Evolutionary conservation across 1,139 yeast species (phyloP), one percentile per base, ranked within the genome.

Genomic region (Lodderomyces elongisporus): DNA sequence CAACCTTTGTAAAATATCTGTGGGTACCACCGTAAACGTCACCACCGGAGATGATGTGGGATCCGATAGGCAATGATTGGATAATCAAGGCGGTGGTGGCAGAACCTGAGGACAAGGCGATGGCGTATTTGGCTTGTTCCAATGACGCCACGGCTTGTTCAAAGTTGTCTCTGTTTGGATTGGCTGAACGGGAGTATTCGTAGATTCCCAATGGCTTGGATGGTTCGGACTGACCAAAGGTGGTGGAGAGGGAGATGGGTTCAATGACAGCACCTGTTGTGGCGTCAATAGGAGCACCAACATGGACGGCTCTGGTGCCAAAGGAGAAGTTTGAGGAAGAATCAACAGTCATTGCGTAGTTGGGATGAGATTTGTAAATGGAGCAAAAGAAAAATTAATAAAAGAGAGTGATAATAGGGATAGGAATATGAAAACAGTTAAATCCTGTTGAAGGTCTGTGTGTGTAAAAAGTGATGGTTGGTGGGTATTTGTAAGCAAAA

Each of bases 11-110:
- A 70, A 85, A 85, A 64, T 85, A 85, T 60, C 95, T 74, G 66
- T 85, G 93, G 41, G 95, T 85, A 52, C 96, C 95, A 44, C 95
- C 95, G 60, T 87, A 87, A 32, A 87, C 94, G 52, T 87, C 96
- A 48, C 87, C 91, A 50, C 85, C 79, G 34, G 91, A 79, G 35
- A 85, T 70, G 33, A 83, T 82, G 52, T 85, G 94, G 35, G 85
- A 70, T 37, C 81, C 82, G 45, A 75, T 71, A 30, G 87, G 81
- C 49, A 85, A 66, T 27, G 84, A 72, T 60, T 85, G 94, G 47
- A 85, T 62, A 33, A 87, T 70, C 48, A 81, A 74, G 23, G 93
- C 88, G 35, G 95, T 84, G 44, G 89, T 75, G 37, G 95, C 95
- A 34, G 89, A 81, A 36, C 96, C 96, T 14, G 94, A 84, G 30